Conservation (phyloP, 2,329 filamentous ascomycete genomes). For the Drechmeria coniospora region DNA sequence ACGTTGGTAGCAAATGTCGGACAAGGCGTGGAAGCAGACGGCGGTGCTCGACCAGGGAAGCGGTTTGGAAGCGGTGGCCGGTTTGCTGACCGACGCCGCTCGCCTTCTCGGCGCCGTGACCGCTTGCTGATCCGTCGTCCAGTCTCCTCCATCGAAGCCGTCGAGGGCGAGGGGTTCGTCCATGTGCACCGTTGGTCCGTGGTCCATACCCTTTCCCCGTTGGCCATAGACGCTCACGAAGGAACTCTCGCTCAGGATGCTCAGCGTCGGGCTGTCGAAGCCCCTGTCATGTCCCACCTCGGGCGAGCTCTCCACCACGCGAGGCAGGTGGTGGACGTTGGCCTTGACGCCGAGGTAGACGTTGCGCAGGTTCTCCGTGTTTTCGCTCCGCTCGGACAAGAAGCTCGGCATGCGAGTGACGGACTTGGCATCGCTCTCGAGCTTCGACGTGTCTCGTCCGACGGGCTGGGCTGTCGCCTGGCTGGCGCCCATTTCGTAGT, state of each 20-base stretch:
- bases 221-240: conserved; percentile 48
- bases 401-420: conserved; percentile 49
- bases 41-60: conserved; percentile 12
- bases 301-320: conserved; percentile 24
- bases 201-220: conserved; percentile 17
- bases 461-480: conserved; percentile 7
- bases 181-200: conserved; percentile 9
- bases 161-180: conserved; percentile 17
- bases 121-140: not conserved
- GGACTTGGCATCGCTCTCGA: conserved; percentile 17
- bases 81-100: conserved; percentile 13
- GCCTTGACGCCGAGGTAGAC: conserved; percentile 36
- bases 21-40: conserved; percentile 28
- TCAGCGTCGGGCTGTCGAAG: conserved; percentile 43
- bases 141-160: conserved; percentile 7
- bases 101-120: conserved; percentile 2
- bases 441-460: conserved; percentile 7
- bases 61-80: not conserved
- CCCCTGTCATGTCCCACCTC: conserved; percentile 21
- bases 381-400: conserved; percentile 41
- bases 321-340: conserved; percentile 35
- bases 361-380: conserved; percentile 44
- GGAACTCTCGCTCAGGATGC: conserved; percentile 51
- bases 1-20: conserved; percentile 13
- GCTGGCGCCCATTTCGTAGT: conserved; percentile 13